Evolutionary conservation across 768 basidiomycete species (phyloP), one percentile per base, ranked within the genome.

Genomic region (Termitomyces sp.): DNA sequence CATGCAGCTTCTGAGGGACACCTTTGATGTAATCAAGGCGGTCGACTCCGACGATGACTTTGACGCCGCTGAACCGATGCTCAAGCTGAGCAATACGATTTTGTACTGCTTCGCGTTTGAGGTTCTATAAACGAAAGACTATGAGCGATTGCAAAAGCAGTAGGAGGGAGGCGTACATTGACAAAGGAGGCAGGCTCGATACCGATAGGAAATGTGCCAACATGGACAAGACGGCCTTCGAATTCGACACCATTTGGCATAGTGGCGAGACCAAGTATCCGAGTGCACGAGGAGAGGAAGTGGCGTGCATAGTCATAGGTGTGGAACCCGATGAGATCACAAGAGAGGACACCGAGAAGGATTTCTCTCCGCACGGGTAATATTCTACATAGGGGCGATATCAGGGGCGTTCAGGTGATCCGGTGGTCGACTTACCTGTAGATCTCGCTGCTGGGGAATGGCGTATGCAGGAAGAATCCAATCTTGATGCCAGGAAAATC

Each of bases 11-110:
- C 71, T 99, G 97, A 1, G 97, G 97, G 35, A 99, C 94, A 66
- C 97, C 97, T 79, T 99, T 99, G 86, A 99, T 98, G 74, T 99
- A 99, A 70, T 99, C 97, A 53, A 99, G 80, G 45, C 97, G 87
- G 70, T 99, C 97, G 28, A 99, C 97, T 50, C 97, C 97, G 61
- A 98, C 94, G 68, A 99, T 97, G 66, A 99, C 87, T 72, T 98
- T 98, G 67, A 93, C 90, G 47, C 91, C 96, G 45, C 86, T 82
- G 72, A 98, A 99, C 48, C 95, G 86, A 59, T 90, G 86, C 71
- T 94, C 89, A 28, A 99, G 81, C 58, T 87, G 82, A 45, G 80
- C 68, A 59, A 98, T 84, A 40, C 97, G 88, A 59, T 83, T 79
- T 66, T 85, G 79, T n/a, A 99, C 94, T 5, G 83, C 78, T 26